Base-by-base conservation (phyloP, 2,329 filamentous ascomycete species). In the Diaporthe sp. region DNA sequence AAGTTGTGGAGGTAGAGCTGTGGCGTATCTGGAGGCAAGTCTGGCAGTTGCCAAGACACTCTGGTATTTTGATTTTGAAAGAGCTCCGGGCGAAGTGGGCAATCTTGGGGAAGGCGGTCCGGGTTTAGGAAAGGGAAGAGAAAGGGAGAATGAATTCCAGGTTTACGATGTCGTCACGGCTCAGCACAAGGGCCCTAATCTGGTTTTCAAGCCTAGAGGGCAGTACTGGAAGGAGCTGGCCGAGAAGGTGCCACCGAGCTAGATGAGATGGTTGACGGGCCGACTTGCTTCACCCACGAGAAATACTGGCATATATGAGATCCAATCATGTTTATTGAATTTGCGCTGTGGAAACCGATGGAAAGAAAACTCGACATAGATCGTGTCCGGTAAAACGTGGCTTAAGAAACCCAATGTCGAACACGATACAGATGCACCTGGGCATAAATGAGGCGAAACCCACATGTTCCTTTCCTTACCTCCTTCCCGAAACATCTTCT, bases 1-100 rank as follows among this genome's bases (percentile, higher is more conserved):
- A 27, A 78, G 77, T 27, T 85, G 84, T 68, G 78, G 82, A 25
- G 83, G 82, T 1, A 82, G 81, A 66, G 73, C 73, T 12, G 76
- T 81, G 59, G 79, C 79, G 1, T 73, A 78, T 44, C 72, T 78
- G n/a, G 76, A 78, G 69, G 32, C 75, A n/a, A 76, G 76, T 51
- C 74, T 79, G n/a, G 74, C 74, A 1, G 58, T 79, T 53, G 78
- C 78, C 2, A 77, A 76, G 70, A 72, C 76, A 8, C 59, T 79
- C 8, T 76, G 59, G 68, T 75, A 75, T 27, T 75, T 77, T 42
- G 74, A 76, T 25, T 77, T 77, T 17, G 51, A 71, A 30, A 37
- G 10, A 13, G 37, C 71, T 3, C 17, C n/a, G 9, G 61, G 51
- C 9, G n/a, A 32, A n/a, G 61, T 53, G 1, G 63, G 19, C 2